Conservation (phyloP, 2,329 filamentous ascomycete species). For the Penicillium sp. region DNA sequence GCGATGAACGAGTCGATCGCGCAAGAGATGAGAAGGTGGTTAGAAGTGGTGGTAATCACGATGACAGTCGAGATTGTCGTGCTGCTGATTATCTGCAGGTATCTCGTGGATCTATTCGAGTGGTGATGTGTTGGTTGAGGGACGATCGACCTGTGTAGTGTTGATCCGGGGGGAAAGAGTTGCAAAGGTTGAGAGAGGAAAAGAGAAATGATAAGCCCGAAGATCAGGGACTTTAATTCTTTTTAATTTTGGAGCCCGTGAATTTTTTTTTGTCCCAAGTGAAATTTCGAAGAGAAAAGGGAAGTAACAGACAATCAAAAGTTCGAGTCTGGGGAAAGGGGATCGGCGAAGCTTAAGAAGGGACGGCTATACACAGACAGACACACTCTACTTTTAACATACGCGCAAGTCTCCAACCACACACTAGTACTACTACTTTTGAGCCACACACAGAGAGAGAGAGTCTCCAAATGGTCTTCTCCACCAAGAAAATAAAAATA, state of each 20-base stretch:
- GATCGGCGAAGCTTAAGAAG: slow-evolving; percentile 55
- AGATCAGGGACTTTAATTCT: slow-evolving; percentile 20
- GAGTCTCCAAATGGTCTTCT: neutral
- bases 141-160: slow-evolving; percentile 11
- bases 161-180: slow-evolving; percentile 24
- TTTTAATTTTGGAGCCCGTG: slow-evolving; percentile 15
- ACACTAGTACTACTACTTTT: neutral
- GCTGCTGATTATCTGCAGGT: neutral
- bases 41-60: neutral
- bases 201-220: slow-evolving; percentile 29
- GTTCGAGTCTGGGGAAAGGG: slow-evolving; percentile 46
- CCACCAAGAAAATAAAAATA: neutral
- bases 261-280: neutral
- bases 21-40: slow-evolving; percentile 3
- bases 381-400: slow-evolving; percentile 23
- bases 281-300: slow-evolving; percentile 23
- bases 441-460: neutral
- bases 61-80: neutral
- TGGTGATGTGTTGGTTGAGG: slow-evolving; percentile 4
- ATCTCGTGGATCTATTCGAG: neutral
- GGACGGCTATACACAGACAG: slow-evolving; percentile 29
- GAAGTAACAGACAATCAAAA: neutral
- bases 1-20: slow-evolving; percentile 26
- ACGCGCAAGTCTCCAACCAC: neutral
- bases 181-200: slow-evolving; percentile 16